These are phyloP conservation scores for Fraxinus anomala DNA, from an alignment of 257 asterid species.

Conservation along the genomic window DNA sequence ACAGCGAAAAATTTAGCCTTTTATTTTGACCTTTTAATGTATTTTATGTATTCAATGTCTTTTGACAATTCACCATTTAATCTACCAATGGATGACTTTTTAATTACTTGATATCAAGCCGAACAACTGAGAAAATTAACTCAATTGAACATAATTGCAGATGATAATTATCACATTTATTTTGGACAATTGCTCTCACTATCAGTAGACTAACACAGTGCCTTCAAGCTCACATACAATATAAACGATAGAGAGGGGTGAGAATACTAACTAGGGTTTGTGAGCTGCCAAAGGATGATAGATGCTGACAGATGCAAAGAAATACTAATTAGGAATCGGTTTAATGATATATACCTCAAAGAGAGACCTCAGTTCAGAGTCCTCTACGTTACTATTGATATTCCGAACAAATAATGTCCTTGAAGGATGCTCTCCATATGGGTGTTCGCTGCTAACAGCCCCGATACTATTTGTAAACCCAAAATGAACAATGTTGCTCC, in stretches of 20 bases:
- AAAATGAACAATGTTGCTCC: constrained; percentile 47
- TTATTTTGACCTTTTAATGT: neutral
- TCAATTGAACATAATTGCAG: neutral
- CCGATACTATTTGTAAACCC: constrained; percentile 59
- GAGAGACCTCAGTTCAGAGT: constrained; percentile 61
- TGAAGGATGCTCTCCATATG: constrained; percentile 79
- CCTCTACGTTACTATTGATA: constrained; percentile 75
- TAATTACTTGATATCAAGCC: neutral
- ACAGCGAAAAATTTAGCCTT: neutral
- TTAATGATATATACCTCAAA: constrained; percentile 54
- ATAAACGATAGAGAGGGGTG: neutral
- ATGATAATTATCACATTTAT: neutral
- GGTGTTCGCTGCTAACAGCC: constrained; percentile 66
- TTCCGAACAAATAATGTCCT: constrained; percentile 75
- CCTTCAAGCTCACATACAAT: neutral
- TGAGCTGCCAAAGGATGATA: constrained; percentile 12
- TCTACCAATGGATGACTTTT: neutral
- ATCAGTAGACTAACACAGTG: neutral
- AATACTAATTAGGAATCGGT: constrained; percentile 6
- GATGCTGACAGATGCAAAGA: neutral
- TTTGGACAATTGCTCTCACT: neutral
- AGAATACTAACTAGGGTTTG: neutral
- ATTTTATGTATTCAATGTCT: neutral
- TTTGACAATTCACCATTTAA: neutral
- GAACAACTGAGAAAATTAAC: neutral